Evolutionary conservation across 148 eudicot genomes (phyloP), one percentile per base, ranked within the genome.

Genomic region (Talinum fruticosum): DNA sequence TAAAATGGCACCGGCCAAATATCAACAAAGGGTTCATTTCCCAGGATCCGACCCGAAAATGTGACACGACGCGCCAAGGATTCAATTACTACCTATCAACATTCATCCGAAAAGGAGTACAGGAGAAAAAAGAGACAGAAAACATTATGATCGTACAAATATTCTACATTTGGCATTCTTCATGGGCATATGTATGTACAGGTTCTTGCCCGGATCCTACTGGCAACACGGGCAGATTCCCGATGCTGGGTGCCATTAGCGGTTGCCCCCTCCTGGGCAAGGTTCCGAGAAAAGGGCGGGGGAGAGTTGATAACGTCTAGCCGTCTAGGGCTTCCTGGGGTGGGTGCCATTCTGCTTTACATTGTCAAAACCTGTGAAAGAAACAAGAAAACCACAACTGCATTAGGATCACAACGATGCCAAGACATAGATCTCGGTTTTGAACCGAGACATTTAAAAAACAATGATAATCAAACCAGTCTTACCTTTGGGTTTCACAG

Each of bases 181-280:
- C 75, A 38, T 36, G 33, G 12, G 26, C 81, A 33, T 82, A 38
- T 81, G 30, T 80, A 84, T 80, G 79, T 84, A 80, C 81, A 81
- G 47, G 18, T 51, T 53, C 65, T 32, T 38, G 73, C 59, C 61
- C 69, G 18, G 2, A 28, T 62, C 33, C 18, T 26, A 62, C 16
- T 4, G 30, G 26, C 53, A 57, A 54, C 26, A 28, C 62, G 14
- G 44, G 51, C 28, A 26, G 61, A 69, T 35, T 64, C 29, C 32
- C 57, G n/a, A 53, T 62, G 62, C 53, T 51, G 69, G 38, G 33
- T 24, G 66, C 66, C 23, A 28, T 1, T 62, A 62, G 14, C 66
- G 32, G 32, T 26, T 28, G 66, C 66, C 32, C 28, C 7, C 28
- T 28, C 28, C 66, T 5, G 33, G 14, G 18, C 32, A 28, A 62